Evolutionary conservation across 2,329 filamentous ascomycete genomes (phyloP).

Genomic region (Cladophialophora immunda): DNA sequence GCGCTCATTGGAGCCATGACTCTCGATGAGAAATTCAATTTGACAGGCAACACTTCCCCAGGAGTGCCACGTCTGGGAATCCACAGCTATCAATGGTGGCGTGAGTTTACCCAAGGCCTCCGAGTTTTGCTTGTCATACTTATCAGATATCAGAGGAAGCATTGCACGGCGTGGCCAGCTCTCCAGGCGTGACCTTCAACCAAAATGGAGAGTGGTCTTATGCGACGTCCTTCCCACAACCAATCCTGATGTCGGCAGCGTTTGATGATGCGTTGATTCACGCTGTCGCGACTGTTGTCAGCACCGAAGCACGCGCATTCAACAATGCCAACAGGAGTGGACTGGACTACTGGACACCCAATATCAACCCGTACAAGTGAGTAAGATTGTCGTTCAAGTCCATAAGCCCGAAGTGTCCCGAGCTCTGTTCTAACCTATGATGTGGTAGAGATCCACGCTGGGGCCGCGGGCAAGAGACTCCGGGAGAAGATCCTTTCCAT

Average conservation of each 20-base stretch:
- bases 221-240: conserved; percentile 72
- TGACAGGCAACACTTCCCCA: conserved; percentile 57
- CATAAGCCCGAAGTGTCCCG: background rate
- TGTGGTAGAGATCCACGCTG: conserved; percentile 64
- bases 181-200: conserved; percentile 65
- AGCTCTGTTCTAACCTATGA: background rate
- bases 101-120: conserved; percentile 10
- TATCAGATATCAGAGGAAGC: conserved; percentile 46
- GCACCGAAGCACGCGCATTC: conserved; percentile 71
- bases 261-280: conserved; percentile 71
- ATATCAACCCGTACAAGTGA: conserved; percentile 68
- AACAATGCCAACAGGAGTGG: conserved; percentile 66
- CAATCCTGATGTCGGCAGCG: conserved; percentile 68
- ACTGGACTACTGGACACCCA: conserved; percentile 71
- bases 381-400: background rate
- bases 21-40: conserved; percentile 64
- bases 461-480: conserved; percentile 69
- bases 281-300: conserved; percentile 62
- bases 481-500: conserved; percentile 64
- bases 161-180: conserved; percentile 67
- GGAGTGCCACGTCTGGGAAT: conserved; percentile 66
- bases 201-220: conserved; percentile 62
- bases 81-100: conserved; percentile 59
- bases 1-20: conserved; percentile 62
- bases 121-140: conserved; percentile 3